phyloP scores from a whole-genome alignment of 2,329 filamentous ascomycete genomes.

The Arthrocladium fulminans region DNA sequence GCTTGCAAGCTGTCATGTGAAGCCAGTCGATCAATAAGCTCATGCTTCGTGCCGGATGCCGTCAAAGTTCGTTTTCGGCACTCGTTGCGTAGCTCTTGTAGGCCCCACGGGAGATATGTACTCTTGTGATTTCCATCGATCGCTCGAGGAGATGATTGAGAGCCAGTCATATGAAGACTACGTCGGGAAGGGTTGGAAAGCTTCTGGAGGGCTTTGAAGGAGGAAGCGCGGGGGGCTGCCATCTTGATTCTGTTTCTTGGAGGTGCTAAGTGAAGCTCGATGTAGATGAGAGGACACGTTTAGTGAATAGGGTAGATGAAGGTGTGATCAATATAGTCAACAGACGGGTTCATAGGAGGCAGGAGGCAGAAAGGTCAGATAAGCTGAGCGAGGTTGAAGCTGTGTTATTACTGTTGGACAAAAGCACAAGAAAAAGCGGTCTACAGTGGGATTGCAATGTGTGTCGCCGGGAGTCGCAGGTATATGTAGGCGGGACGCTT shows the following conservation, averaged over 20 bases:
- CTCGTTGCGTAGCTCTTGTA: slow-evolving; percentile 44
- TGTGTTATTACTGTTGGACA: neutral
- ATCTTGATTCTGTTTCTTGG: slow-evolving; percentile 23
- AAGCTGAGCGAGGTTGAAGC: neutral
- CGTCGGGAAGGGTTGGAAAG: slow-evolving; percentile 36
- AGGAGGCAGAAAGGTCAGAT: neutral
- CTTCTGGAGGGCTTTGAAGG: slow-evolving; percentile 37
- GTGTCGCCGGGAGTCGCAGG: neutral
- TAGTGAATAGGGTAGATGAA: slow-evolving; percentile 22
- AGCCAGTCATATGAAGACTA: slow-evolving; percentile 52
- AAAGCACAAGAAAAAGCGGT: neutral
- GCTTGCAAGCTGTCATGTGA: slow-evolving; percentile 46
- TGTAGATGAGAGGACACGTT: neutral
- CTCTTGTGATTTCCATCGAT: slow-evolving; percentile 43
- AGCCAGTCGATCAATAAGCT: slow-evolving; percentile 45
- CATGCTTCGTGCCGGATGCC: slow-evolving; percentile 39
- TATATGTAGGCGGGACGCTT: neutral
- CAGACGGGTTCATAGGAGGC: slow-evolving; percentile 19
- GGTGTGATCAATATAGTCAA: slow-evolving; percentile 23
- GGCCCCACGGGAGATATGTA: slow-evolving; percentile 42
- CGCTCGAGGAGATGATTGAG: slow-evolving; percentile 45
- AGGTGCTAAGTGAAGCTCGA: neutral
- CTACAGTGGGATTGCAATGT: neutral
- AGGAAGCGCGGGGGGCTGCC: slow-evolving; percentile 38
- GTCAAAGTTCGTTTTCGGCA: slow-evolving; percentile 43